phyloP scores from a whole-genome alignment of 768 basidiomycete genomes.

The Russula brevipes region DNA sequence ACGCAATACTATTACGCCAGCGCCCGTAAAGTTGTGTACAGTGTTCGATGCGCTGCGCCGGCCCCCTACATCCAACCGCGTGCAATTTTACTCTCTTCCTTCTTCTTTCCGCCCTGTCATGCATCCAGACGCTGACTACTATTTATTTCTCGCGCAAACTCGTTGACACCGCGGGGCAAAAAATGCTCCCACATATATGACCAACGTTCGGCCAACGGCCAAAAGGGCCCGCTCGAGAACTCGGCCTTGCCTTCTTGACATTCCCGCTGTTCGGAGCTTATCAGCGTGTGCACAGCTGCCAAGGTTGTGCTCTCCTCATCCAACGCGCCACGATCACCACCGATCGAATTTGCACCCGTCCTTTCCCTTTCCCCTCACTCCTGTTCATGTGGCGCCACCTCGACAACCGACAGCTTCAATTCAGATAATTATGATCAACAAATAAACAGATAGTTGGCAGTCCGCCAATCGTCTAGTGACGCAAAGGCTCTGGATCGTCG shows the following conservation, averaged over 20 bases:
- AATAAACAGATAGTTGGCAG: slow-evolving; percentile 1
- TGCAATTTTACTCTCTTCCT: slow-evolving; percentile 16
- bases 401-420: slow-evolving; percentile 16
- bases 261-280: not conserved
- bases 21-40: not conserved
- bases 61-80: slow-evolving; percentile 12
- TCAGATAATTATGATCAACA: slow-evolving; percentile 5
- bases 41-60: not conserved
- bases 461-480: slow-evolving; percentile 7
- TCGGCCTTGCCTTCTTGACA: too few species aligned
- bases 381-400: not conserved
- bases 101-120: not conserved
- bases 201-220: too few species aligned
- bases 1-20: slow-evolving; percentile 20
- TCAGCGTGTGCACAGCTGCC: not conserved
- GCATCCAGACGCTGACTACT: not conserved
- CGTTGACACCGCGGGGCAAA: not conserved
- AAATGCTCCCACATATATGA: too few species aligned
- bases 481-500: not conserved
- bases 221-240: too few species aligned
- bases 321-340: slow-evolving; percentile 16
- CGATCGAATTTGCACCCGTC: slow-evolving; percentile 17
- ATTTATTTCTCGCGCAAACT: not conserved
- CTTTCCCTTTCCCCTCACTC: not conserved
- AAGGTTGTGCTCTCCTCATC: not conserved